Base-by-base conservation (phyloP, 2,329 filamentous ascomycete species). In the Leptographium radiaticola region DNA sequence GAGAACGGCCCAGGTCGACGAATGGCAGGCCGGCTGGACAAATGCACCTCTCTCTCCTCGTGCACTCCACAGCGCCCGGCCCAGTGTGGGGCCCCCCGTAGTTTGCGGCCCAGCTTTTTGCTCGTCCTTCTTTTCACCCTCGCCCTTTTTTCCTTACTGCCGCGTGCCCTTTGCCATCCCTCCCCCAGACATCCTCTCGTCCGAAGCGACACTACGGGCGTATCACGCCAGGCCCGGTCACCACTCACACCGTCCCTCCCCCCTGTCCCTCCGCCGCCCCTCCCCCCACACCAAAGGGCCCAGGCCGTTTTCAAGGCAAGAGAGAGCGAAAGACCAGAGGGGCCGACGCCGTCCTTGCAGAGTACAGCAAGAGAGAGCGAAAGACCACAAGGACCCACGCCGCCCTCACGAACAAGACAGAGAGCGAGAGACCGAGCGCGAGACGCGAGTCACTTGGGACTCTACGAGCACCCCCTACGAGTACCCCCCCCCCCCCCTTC, bases 141-240 rank as follows among this genome's bases (percentile, higher is more conserved):
- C 38, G 49, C 25, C 38, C 20, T 20, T 11, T 31, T 44, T 44
- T 44, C 49, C 49, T 36, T 44, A 51, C 49, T 44, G 40, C 49
- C 49, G 40, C 30, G 39, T 20, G 39, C 40, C n/a, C 49, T n/a
- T 44, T 25, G 25, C 31, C 20, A 20, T 49, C 25, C 40, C 44
- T n/a, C 49, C 42, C n/a, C 40, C 18, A 18, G 33, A 44, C 40
- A 51, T 51, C 49, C 49, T 51, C 49, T 51, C 49, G 49, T 44
- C 49, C 49, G 49, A 51, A 30, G n/a, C 38, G 49, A 51, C 30
- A 51, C 38, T 39, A 38, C 18, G 25, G 25, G 12, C 18, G n/a
- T 45, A 12, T 11, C 33, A n/a, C 34, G 18, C 31, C 47, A 25
- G 15, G 9, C 43, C 8, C 20, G n/a, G 11, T 10, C 18, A 25